phyloP scores from a whole-genome alignment of 805 yeast species.

The Scheffersomyces lignosus region DNA sequence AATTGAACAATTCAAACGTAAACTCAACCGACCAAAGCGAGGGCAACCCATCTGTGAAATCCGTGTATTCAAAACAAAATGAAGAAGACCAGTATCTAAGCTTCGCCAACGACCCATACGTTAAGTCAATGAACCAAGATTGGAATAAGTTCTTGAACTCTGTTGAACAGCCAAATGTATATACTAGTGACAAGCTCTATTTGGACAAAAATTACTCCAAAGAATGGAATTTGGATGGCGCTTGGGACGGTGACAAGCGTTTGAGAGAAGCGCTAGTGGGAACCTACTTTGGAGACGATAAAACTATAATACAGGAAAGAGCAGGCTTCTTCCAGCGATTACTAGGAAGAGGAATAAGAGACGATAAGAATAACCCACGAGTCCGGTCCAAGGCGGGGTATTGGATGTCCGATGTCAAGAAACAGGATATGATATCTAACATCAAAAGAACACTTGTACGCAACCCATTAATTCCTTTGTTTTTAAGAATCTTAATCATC shows the following conservation, averaged over 20 bases:
- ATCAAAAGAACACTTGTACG: slow-evolving; percentile 59
- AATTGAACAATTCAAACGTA: slow-evolving; percentile 30
- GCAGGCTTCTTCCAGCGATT: slow-evolving; percentile 16
- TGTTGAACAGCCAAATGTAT: slow-evolving; percentile 44
- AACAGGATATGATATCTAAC: slow-evolving; percentile 64
- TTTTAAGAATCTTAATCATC: slow-evolving; percentile 54
- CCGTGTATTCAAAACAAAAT: slow-evolving; percentile 5
- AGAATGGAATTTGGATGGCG: slow-evolving; percentile 28
- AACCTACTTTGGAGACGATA: background rate
- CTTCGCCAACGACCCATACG: slow-evolving; percentile 39
- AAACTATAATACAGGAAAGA: background rate
- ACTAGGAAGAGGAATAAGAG: no score
- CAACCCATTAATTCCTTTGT: slow-evolving; percentile 80
- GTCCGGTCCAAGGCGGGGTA: slow-evolving; percentile 60
- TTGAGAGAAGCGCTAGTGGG: slow-evolving; percentile 28
- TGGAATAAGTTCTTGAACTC: slow-evolving; percentile 55
- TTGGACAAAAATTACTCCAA: slow-evolving; percentile 18
- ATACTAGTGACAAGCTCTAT: slow-evolving; percentile 27
- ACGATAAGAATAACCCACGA: slow-evolving; percentile 18
- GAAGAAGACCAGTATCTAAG: slow-evolving; percentile 35
- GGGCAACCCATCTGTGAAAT: slow-evolving; percentile 8
- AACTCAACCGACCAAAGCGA: slow-evolving; percentile 13
- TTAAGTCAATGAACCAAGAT: slow-evolving; percentile 40
- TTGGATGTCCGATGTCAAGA: slow-evolving; percentile 65
- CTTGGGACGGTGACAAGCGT: slow-evolving; percentile 75